Conservation (phyloP, 306 rosid species). For the Lathyrus sativus region DNA sequence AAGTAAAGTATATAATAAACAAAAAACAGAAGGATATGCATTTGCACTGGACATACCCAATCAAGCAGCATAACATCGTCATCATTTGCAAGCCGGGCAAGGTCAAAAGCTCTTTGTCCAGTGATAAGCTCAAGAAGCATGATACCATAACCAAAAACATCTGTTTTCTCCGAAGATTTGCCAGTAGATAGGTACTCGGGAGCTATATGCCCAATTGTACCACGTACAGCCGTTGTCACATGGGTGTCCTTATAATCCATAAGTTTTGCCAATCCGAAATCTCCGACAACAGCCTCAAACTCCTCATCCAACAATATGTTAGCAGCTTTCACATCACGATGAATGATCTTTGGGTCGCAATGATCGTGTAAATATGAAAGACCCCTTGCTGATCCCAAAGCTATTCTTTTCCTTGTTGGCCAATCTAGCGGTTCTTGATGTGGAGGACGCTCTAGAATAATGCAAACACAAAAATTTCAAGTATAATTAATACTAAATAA, state of each 20-base stretch:
- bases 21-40: constrained; percentile 5
- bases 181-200: constrained; percentile 95
- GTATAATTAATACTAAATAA: constrained; percentile 13
- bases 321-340: constrained; percentile 97
- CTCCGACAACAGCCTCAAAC: constrained; percentile 99
- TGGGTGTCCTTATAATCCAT: constrained; percentile 99
- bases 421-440: constrained; percentile 91
- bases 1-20: constrained; percentile 22
- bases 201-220: constrained; percentile 96
- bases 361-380: constrained; percentile 97
- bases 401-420: constrained; percentile 90
- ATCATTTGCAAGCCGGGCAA: constrained; percentile 96
- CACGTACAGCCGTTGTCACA: constrained; percentile 92
- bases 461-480: constrained; percentile 26
- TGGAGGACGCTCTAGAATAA: constrained; percentile 78
- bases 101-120: constrained; percentile 96
- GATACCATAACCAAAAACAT: constrained; percentile 93
- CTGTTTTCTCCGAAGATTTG: constrained; percentile 94
- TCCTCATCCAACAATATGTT: constrained; percentile 96
- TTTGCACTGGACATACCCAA: constrained; percentile 68
- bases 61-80: constrained; percentile 99
- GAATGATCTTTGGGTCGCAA: constrained; percentile 96
- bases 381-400: constrained; percentile 98
- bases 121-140: constrained; percentile 98
- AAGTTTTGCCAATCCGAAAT: constrained; percentile 94